These are phyloP conservation scores for Cardamine occulta DNA, from an alignment of 345 rosid genomes.

Conservation along the genomic window DNA sequence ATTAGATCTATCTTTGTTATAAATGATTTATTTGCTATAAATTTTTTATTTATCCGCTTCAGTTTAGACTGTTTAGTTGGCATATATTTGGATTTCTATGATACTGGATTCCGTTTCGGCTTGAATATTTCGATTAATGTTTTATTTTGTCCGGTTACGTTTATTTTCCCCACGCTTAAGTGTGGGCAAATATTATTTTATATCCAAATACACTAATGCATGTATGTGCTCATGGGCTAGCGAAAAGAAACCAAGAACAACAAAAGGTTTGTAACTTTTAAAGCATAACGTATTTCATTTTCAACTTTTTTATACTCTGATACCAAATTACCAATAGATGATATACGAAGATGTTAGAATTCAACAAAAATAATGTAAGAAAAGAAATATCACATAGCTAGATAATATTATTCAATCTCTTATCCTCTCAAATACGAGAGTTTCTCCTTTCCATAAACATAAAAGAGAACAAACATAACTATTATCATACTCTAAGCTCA, in stretches of 20 bases:
- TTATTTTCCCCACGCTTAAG: too few species aligned
- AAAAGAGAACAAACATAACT: slow-evolving; percentile 13
- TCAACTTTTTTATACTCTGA: background rate
- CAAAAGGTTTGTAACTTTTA: background rate
- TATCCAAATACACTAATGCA: too few species aligned
- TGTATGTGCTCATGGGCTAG: too few species aligned
- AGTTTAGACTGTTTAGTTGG: too few species aligned
- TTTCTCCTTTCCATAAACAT: slow-evolving; percentile 29
- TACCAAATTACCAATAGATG: background rate
- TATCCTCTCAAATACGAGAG: background rate
- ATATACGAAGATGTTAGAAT: background rate
- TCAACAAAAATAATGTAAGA: too few species aligned
- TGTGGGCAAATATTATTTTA: too few species aligned
- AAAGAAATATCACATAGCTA: background rate
- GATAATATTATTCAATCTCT: background rate
- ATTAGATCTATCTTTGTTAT: background rate
- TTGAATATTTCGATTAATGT: too few species aligned
- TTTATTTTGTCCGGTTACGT: too few species aligned
- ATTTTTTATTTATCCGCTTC: too few species aligned
- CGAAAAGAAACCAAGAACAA: background rate
- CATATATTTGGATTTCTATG: too few species aligned
- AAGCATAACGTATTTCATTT: background rate
- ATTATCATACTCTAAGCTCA: background rate
- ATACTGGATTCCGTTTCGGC: too few species aligned
- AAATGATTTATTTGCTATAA: too few species aligned